A percentile compares a stretch with the other conserved stretches of the same genome.
Conservation (phyloP, 2,329 filamentous ascomycete genomes). For the Alternaria consortialis region DNA sequence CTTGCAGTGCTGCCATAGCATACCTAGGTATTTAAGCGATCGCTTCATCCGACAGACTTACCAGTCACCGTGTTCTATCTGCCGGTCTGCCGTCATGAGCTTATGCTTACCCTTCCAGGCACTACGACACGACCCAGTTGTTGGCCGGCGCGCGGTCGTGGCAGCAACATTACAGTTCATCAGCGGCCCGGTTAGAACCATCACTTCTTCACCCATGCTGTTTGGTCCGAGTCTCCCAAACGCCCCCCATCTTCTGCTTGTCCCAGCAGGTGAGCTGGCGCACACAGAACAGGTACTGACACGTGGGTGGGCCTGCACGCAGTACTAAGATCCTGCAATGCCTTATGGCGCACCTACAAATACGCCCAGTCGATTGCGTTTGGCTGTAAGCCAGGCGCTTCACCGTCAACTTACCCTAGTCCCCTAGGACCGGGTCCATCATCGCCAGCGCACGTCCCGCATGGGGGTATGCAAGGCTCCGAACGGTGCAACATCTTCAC, state of each 20-base stretch:
- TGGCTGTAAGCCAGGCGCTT: slow-evolving; percentile 21
- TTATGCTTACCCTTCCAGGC: slow-evolving; percentile 5
- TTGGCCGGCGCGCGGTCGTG: not conserved
- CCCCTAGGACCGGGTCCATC: slow-evolving; percentile 14
- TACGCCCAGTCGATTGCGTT: slow-evolving; percentile 10
- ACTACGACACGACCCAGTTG: not conserved
- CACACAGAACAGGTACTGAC: slow-evolving; percentile 22
- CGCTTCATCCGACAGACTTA: slow-evolving; percentile 8
- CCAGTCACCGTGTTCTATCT: slow-evolving; percentile 4
- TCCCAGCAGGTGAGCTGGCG: slow-evolving; percentile 18
- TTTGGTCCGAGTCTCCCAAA: slow-evolving; percentile 8
- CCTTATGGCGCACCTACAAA: slow-evolving; percentile 18
- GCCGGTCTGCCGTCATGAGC: slow-evolving; percentile 10
- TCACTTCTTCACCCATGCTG: slow-evolving; percentile 12
- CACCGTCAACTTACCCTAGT: slow-evolving; percentile 11
- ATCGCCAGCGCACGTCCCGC: slow-evolving; percentile 23
- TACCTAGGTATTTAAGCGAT: slow-evolving; percentile 15
- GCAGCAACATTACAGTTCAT: slow-evolving; percentile 9
- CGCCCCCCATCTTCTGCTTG: not conserved
- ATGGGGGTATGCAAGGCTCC: slow-evolving; percentile 15
- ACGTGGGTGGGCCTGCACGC: slow-evolving; percentile 29
- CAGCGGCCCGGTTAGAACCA: slow-evolving; percentile 15
- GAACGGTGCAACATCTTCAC: slow-evolving; percentile 18
- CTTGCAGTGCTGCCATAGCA: slow-evolving; percentile 12
- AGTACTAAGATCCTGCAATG: slow-evolving; percentile 23